Conservation (phyloP, 306 rosid genomes). For the Dryas octopetala region DNA sequence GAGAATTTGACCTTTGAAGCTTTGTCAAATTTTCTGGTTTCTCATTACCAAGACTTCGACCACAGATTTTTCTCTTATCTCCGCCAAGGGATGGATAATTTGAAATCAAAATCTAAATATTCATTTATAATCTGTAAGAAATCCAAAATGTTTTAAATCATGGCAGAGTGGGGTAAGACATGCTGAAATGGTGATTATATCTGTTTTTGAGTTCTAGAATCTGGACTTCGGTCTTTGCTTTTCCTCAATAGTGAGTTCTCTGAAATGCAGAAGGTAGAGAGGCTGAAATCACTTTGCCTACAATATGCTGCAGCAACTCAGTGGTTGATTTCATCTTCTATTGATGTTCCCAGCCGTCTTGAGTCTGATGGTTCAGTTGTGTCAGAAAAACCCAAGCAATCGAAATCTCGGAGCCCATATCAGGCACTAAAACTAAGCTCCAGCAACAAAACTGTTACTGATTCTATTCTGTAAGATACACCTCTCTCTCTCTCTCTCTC, state of each 20-base stretch:
- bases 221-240: background rate
- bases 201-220: background rate
- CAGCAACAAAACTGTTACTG: constrained; percentile 51
- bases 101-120: background rate
- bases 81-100: background rate
- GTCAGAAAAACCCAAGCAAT: constrained; percentile 42
- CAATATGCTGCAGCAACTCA: constrained; percentile 93
- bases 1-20: background rate
- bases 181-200: background rate
- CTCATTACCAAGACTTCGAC: background rate
- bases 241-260: constrained; percentile 9
- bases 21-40: background rate
- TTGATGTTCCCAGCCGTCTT: constrained; percentile 46
- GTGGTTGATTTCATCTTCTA: constrained; percentile 82
- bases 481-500: too few species aligned
- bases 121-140: background rate
- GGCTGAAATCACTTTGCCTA: constrained; percentile 75
- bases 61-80: background rate
- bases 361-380: constrained; percentile 42
- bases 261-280: constrained; percentile 81
- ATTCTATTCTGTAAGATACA: constrained; percentile 74
- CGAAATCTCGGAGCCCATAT: constrained; percentile 45
- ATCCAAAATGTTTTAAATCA: background rate
- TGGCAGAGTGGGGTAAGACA: background rate
- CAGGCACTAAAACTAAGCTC: constrained; percentile 60